A percentile compares a stretch with the other conserved stretches of the same genome.
These are phyloP conservation scores for Pouteria campechiana DNA, from an alignment of 179 eudicot species.

Conservation along the genomic window DNA sequence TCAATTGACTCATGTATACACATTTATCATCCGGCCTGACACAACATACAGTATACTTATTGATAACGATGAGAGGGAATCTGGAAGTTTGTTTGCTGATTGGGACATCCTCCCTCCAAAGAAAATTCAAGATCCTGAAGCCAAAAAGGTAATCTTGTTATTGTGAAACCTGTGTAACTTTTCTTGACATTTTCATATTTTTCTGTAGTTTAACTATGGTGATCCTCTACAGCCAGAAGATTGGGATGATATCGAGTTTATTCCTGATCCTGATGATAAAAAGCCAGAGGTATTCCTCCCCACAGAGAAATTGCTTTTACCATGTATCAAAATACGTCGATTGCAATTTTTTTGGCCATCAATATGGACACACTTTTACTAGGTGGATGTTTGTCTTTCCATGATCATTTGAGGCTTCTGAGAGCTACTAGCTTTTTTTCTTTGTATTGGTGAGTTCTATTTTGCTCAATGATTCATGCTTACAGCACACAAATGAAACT, in stretches of 20 bases:
- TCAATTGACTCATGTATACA: constrained; percentile 24
- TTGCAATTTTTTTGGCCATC: no score
- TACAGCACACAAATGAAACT: no score
- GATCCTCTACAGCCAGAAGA: constrained; percentile 12
- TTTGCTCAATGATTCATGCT: no score
- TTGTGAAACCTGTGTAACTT: neutral
- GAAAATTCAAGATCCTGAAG: constrained; percentile 84
- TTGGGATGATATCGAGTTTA: constrained; percentile 15
- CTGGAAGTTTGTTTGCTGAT: constrained; percentile 72
- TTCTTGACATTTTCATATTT: neutral
- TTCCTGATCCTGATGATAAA: constrained; percentile 91
- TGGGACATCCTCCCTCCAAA: constrained; percentile 84
- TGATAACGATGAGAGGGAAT: constrained; percentile 55
- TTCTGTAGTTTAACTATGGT: neutral
- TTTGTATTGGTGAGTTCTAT: no score
- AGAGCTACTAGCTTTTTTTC: no score
- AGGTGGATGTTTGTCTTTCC: no score
- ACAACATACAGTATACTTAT: neutral
- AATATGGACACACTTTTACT: no score
- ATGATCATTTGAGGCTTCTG: no score
- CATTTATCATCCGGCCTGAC: constrained; percentile 36
- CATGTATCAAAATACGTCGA: no score
- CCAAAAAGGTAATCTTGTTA: constrained; percentile 57
- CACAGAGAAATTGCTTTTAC: no score
- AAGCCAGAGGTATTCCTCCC: constrained; percentile 69